Evolutionary conservation across 2,329 filamentous ascomycete genomes (phyloP).

Genomic region (Venturia effusa): DNA sequence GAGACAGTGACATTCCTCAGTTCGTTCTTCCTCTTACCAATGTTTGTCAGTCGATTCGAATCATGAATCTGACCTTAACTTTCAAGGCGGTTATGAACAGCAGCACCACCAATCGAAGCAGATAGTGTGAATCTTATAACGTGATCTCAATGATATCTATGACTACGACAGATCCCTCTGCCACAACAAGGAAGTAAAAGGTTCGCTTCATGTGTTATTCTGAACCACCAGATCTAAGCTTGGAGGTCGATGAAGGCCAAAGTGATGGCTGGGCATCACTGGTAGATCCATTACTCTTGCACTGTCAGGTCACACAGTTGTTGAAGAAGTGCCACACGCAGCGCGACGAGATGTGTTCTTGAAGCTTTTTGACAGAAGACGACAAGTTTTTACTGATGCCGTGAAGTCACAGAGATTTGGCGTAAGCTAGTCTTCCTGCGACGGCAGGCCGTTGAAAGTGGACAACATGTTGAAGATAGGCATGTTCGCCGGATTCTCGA

Average conservation of each 20-base stretch:
- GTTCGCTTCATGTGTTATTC: neutral
- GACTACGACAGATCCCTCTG: neutral
- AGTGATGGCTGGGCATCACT: no score
- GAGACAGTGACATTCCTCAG: neutral
- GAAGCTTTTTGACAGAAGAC: neutral
- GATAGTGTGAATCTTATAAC: neutral
- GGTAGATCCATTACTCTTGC: no score
- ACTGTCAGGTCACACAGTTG: neutral
- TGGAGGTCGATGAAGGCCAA: no score
- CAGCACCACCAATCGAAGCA: neutral
- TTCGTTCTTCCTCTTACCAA: neutral
- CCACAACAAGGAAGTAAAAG: neutral
- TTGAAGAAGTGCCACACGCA: neutral
- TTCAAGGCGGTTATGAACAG: neutral
- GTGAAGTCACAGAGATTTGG: neutral
- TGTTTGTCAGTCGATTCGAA: neutral
- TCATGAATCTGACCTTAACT: conserved; percentile 4
- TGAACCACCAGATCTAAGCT: no score
- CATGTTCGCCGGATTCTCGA: neutral
- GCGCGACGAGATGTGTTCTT: neutral
- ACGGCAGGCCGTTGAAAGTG: neutral
- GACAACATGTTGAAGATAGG: neutral
- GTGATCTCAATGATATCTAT: neutral
- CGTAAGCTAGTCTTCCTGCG: neutral
- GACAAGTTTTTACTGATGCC: neutral